phyloP scores from a whole-genome alignment of 805 yeast genomes.

The Saturnispora galanensis region DNA sequence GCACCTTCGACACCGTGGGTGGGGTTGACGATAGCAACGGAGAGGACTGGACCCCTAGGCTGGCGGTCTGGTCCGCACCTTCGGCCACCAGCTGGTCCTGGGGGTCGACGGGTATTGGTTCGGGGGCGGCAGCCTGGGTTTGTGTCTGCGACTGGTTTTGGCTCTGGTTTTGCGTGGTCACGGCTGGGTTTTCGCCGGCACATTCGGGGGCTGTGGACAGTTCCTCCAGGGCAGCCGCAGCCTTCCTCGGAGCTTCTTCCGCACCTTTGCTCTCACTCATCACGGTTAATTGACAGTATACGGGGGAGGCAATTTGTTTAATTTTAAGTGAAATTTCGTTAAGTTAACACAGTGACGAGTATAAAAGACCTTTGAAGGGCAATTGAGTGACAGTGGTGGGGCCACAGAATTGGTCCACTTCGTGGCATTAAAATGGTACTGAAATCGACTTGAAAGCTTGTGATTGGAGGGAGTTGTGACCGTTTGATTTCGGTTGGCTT shows the following conservation, averaged over 20 bases:
- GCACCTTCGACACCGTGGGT: slow-evolving; percentile 76
- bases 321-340: too few relatives aligned
- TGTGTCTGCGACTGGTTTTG: background rate
- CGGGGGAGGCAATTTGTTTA: too few relatives aligned
- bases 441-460: background rate
- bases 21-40: slow-evolving; percentile 86
- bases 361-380: too few relatives aligned
- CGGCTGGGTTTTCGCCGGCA: background rate
- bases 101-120: background rate
- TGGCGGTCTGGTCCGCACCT: background rate
- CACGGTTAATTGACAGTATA: too few relatives aligned
- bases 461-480: too few relatives aligned
- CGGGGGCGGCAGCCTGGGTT: background rate
- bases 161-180: background rate
- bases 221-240: background rate
- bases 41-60: slow-evolving; percentile 42
- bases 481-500: background rate
- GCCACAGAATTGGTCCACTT: too few relatives aligned
- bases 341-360: too few relatives aligned
- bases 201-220: background rate
- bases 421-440: too few relatives aligned
- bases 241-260: too few relatives aligned
- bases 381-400: too few relatives aligned
- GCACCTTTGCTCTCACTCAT: too few relatives aligned
- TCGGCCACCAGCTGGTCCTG: background rate